Percentiles rank a stretch among this genome's conserved stretches.
phyloP scores from a whole-genome alignment of 164 flowering plant genomes.

The Kingdonia uniflora region DNA sequence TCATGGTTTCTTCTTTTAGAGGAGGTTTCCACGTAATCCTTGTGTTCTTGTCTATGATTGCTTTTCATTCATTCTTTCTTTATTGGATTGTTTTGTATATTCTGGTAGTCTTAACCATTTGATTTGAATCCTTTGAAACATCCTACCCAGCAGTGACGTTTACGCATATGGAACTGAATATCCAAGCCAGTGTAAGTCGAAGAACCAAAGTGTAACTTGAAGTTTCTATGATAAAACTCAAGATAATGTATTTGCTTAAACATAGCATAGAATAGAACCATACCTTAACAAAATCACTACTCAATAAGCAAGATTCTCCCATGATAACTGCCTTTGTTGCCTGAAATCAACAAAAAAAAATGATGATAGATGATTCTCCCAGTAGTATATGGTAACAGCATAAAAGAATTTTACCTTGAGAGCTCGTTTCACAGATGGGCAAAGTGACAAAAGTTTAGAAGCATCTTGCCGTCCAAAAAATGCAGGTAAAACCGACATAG shows the following conservation, averaged over 20 bases:
- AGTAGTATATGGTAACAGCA: background rate
- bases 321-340: conserved; percentile 50
- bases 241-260: background rate
- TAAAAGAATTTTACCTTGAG: conserved; percentile 44
- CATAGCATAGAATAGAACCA: background rate
- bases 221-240: too few species aligned
- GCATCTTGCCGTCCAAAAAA: conserved; percentile 77
- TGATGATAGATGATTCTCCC: background rate
- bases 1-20: too few species aligned
- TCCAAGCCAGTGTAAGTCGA: too few species aligned
- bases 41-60: too few species aligned
- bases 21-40: too few species aligned
- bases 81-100: too few species aligned
- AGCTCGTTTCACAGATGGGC: conserved; percentile 66
- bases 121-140: too few species aligned
- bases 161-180: too few species aligned
- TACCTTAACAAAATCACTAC: conserved; percentile 78
- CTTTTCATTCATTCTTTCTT: too few species aligned
- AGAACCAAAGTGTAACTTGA: too few species aligned
- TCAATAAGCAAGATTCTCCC: conserved; percentile 68
- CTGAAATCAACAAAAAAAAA: conserved; percentile 30
- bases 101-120: too few species aligned
- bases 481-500: conserved; percentile 73
- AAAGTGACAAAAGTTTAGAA: conserved; percentile 56
- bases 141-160: too few species aligned